Evolutionary conservation across 2,329 filamentous ascomycete species (phyloP), one percentile per base, ranked within the genome.

Genomic region (Lecanicillium sp.): DNA sequence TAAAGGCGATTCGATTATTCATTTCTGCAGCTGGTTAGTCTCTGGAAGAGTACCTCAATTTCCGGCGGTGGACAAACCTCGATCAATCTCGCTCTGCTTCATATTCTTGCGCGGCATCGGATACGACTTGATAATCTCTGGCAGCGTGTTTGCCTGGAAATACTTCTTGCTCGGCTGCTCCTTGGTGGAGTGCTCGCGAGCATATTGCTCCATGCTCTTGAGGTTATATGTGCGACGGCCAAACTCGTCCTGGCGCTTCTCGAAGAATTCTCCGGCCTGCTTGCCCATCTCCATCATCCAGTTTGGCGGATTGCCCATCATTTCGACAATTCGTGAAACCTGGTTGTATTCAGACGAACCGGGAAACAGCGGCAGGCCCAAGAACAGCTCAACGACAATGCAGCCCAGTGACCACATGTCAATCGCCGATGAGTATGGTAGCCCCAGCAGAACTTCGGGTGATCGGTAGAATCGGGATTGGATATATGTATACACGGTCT

Each of bases 271-370:
- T 32, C 87, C 87, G 1, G 90, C 87, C 60, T 98, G 92, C 64
- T 98, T 98, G 52, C 92, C 92, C 76, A 95, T 94, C 58, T 98
- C 92, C 41, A 98, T 76, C 92, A 98, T 98, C 92, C 92, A 98
- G 47, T 88, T 94, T 28, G 88, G 90, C 2, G 92, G 90, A 49
- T 95, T 81, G 10, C 92, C 92, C 8, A 98, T 76, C 92, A 98
- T 98, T 64, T 98, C 92, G 17, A 92, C 89, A 47, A 98, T 98
- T 38, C 92, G 77, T 19, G 90, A 90, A 14, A 98, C 89, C 60
- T 98, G 92, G 53, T 98, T 98, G 64, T 98, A 98, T 61, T 98
- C 92, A 3, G 92, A 98, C 1, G 90, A 97, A 19, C 92, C 92
- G 7, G 92, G 92, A 61, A 98, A 98, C 3, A 98, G 65, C 1